These are phyloP conservation scores for Vanrija pseudolonga DNA, from an alignment of 1,284 basidiomycete species.

Conservation along the genomic window DNA sequence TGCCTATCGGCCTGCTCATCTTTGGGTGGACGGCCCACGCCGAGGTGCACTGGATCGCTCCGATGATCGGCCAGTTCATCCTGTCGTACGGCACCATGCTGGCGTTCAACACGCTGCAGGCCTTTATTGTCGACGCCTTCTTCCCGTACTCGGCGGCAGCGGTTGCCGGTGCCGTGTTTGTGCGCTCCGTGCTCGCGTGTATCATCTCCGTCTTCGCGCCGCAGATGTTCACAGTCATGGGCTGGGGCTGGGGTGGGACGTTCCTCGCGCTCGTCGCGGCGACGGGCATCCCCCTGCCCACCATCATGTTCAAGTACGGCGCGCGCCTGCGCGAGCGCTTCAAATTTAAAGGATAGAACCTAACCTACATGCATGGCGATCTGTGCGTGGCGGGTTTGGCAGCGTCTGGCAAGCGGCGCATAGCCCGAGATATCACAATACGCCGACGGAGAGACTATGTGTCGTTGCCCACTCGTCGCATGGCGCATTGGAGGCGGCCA, in stretches of 20 bases:
- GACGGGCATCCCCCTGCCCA: conserved; percentile 47
- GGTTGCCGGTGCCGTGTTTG: conserved; percentile 43
- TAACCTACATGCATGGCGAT: not conserved
- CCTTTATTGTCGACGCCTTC: conserved; percentile 50
- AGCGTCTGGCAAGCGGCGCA: too few relatives aligned
- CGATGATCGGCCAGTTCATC: conserved; percentile 34
- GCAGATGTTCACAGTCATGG: conserved; percentile 45
- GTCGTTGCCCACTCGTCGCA: too few relatives aligned
- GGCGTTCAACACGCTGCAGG: conserved; percentile 48
- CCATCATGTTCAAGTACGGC: conserved; percentile 48
- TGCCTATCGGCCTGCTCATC: conserved; percentile 48
- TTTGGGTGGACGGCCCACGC: conserved; percentile 46
- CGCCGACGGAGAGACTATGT: too few relatives aligned
- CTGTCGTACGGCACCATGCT: conserved; percentile 43
- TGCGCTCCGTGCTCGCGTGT: conserved; percentile 44
- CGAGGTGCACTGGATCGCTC: conserved; percentile 44
- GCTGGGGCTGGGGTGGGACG: conserved; percentile 49
- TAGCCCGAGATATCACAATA: too few relatives aligned
- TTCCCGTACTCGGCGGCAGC: conserved; percentile 51
- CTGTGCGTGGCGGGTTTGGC: too few relatives aligned
- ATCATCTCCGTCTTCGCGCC: conserved; percentile 48
- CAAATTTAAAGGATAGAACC: conserved; percentile 23
- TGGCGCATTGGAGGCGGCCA: too few relatives aligned
- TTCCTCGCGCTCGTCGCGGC: conserved; percentile 45
- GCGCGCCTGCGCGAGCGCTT: conserved; percentile 39